Evolutionary conservation across 495 filamentous ascomycete genomes (phyloP).

Genomic region (Penicillium lividum): DNA sequence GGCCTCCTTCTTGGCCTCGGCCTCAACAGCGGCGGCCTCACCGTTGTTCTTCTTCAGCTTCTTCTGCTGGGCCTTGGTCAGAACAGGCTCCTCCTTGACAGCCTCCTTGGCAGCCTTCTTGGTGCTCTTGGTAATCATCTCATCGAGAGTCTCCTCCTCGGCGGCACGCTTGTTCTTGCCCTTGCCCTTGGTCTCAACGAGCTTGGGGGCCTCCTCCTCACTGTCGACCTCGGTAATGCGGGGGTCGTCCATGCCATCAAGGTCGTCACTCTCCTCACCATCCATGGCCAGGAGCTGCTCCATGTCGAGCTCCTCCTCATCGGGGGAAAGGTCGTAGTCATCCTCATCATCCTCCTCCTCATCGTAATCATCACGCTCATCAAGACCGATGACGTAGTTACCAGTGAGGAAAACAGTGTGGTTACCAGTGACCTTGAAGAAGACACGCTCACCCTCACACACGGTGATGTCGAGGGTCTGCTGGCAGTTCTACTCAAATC

Average conservation of each 20-base stretch:
- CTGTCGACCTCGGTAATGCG: constrained; percentile 82
- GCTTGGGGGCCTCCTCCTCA: constrained; percentile 78
- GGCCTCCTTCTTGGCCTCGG: constrained; percentile 62
- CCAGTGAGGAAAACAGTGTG: constrained; percentile 90
- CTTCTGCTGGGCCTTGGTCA: constrained; percentile 97
- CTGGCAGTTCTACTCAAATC: constrained; percentile 72
- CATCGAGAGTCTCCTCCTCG: constrained; percentile 64
- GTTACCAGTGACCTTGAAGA: constrained; percentile 88
- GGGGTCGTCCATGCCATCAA: constrained; percentile 75
- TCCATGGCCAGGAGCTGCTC: constrained; percentile 53
- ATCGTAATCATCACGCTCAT: constrained; percentile 54
- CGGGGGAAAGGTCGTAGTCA: constrained; percentile 80
- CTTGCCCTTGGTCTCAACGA: constrained; percentile 72
- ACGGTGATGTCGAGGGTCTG: constrained; percentile 93
- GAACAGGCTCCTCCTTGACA: constrained; percentile 55
- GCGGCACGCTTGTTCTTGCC: constrained; percentile 89
- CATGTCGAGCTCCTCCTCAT: constrained; percentile 64
- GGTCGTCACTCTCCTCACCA: constrained; percentile 80
- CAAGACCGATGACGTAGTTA: constrained; percentile 77
- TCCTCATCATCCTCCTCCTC: constrained; percentile 69
- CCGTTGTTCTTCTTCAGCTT: constrained; percentile 99
- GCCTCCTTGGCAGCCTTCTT: constrained; percentile 56
- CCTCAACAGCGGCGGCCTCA: constrained; percentile 65
- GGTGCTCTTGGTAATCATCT: constrained; percentile 71
- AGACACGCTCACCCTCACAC: constrained; percentile 79